Base-by-base conservation (phyloP, 257 asterid species). In the Ilex asprella region DNA sequence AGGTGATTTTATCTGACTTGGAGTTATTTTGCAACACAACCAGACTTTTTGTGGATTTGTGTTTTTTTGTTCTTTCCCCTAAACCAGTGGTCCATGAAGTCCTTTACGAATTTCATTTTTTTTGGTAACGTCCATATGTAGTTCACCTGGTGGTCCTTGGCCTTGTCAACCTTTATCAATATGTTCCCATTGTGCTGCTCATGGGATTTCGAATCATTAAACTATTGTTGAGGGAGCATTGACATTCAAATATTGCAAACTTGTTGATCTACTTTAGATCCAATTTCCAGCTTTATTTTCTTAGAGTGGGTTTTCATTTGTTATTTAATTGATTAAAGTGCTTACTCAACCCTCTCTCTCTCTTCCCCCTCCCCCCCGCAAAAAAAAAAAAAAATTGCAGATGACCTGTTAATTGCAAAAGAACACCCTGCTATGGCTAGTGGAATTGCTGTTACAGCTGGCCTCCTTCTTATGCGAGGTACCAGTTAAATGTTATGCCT, bases 381-480 rank as follows among this genome's bases (percentile, higher is more conserved):
- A 35, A 35, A 35, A 35, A 35, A 35, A 35, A 35, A 35, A 35
- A 29, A 43, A 21, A 21, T 0, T 21, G 27, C 63, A 91, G 98
- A 73, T 78, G 95, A 76, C 73, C 63, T 89, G 75, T 69, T 62
- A 53, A 63, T 55, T 16, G 71, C 79, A 15, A 83, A 79, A 70
- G 89, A 92, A 64, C 81, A 85, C 39, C 95, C 97, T 49, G 86
- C 70, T 68, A 54, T 71, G 56, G 88, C 84, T 2, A 82, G 84
- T 74, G 98, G 97, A 81, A 70, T 84, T 70, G 88, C 86, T 79
- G 79, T 78, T 68, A 66, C 88, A 59, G 67, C 82, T 30, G 77
- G 74, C 63, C 79, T 92, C 70, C 79, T 92, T 35, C 84, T 92
- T 58, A 57, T 85, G 87, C 84, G 86, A 57, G 98, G 98, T 89